Evolutionary conservation across 169 alveolate species (phyloP).

Genomic region (Cryptosporidium tyzzeri): DNA sequence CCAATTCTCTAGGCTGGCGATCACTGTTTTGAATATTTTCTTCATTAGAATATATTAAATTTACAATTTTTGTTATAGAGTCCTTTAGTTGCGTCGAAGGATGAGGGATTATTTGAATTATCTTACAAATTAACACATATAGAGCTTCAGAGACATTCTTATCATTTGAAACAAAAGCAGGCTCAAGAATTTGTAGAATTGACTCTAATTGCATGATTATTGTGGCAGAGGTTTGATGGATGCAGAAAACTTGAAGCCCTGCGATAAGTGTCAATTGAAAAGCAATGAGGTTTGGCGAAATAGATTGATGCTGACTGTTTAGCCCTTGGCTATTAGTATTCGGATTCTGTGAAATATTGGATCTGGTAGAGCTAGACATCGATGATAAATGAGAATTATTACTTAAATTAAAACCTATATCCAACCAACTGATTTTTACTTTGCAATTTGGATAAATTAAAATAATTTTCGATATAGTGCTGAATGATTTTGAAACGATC

Average conservation of each 20-base stretch:
- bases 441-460: constrained; percentile 17
- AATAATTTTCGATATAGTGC: constrained; percentile 9
- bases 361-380: not conserved
- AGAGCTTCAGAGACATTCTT: constrained; percentile 34
- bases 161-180: constrained; percentile 43
- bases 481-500: constrained; percentile 44
- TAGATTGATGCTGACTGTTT: constrained; percentile 1
- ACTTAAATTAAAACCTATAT: constrained; percentile 19
- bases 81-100: constrained; percentile 53
- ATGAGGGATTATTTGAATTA: constrained; percentile 41
- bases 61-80: not conserved
- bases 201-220: constrained; percentile 35
- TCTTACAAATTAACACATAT: constrained; percentile 30
- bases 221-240: not conserved
- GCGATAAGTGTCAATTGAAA: constrained; percentile 57
- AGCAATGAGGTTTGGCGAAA: constrained; percentile 16
- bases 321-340: not conserved
- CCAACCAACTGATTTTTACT: constrained; percentile 50
- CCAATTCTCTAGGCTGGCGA: not conserved
- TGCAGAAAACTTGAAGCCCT: constrained; percentile 43
- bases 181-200: constrained; percentile 33
- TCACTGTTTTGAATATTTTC: not conserved
- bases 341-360: constrained; percentile 21
- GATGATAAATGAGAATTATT: constrained; percentile 13
- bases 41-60: not conserved